Conservation (phyloP, 176 grass and related monocot species). For the Eleusine coracana region DNA sequence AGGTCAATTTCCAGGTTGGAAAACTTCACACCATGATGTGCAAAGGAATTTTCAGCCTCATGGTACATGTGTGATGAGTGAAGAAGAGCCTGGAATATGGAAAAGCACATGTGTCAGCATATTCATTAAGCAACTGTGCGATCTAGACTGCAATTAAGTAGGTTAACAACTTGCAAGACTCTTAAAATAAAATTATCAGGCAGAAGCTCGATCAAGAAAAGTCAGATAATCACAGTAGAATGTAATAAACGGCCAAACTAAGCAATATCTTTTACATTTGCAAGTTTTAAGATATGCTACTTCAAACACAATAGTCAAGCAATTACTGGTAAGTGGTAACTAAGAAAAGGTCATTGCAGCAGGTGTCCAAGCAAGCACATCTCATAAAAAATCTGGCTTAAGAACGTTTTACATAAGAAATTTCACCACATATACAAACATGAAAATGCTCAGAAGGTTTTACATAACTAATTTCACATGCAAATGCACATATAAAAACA, state of each 20-base stretch:
- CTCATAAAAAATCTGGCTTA: constrained; percentile 6
- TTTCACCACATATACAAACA: too few species aligned
- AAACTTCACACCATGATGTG: constrained; percentile 78
- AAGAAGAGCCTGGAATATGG: constrained; percentile 63
- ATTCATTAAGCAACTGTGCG: background rate
- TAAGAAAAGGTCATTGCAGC: background rate
- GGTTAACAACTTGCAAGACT: background rate
- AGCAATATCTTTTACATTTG: background rate
- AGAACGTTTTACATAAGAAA: background rate
- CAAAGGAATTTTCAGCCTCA: constrained; percentile 71
- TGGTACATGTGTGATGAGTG: constrained; percentile 91
- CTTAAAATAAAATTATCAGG: background rate
- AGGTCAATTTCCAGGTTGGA: constrained; percentile 74
- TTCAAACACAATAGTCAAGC: constrained; percentile 12
- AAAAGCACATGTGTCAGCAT: constrained; percentile 6
- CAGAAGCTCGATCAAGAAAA: background rate
- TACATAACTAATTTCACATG: background rate
- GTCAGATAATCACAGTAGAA: background rate
- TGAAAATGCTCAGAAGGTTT: too few species aligned
- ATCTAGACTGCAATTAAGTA: background rate
- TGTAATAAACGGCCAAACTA: background rate
- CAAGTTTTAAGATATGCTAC: constrained; percentile 11
- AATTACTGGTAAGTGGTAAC: background rate
- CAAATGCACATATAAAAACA: background rate
- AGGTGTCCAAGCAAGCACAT: background rate